These are phyloP conservation scores for Triticum monococcum DNA, from an alignment of 176 grass and related monocot species.

Conservation along the genomic window DNA sequence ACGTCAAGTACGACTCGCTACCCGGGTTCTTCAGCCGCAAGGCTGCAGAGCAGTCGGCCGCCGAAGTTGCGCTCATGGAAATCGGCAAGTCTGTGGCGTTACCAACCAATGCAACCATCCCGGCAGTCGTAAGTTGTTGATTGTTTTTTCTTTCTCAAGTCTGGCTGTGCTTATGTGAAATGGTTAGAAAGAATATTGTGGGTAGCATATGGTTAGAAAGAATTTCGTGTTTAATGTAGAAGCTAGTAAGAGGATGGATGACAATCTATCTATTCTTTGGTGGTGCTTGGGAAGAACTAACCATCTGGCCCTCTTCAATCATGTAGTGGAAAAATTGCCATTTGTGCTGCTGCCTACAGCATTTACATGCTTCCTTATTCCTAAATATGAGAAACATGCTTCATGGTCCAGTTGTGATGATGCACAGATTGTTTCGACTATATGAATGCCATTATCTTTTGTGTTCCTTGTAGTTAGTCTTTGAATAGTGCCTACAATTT, in stretches of 20 bases:
- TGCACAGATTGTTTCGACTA: neutral
- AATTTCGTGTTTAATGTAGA: neutral
- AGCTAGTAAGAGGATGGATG: neutral
- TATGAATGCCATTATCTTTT: neutral
- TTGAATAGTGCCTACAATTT: neutral
- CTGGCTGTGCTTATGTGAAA: neutral
- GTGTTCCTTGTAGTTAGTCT: neutral
- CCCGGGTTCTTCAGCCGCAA: constrained; percentile 83
- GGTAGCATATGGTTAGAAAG: neutral
- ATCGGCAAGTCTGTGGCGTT: constrained; percentile 39
- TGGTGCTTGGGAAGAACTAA: neutral
- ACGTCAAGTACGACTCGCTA: constrained; percentile 66
- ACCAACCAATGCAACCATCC: constrained; percentile 18
- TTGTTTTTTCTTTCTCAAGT: neutral
- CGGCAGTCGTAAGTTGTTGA: constrained; percentile 41
- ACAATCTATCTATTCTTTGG: neutral
- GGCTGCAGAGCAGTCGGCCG: constrained; percentile 84
- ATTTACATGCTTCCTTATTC: constrained; percentile 2
- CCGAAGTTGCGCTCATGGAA: constrained; percentile 71
- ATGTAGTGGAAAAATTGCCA: neutral
- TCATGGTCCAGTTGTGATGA: neutral
- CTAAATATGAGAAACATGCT: neutral
- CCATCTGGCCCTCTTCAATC: neutral
- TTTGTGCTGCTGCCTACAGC: neutral
- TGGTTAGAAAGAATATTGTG: neutral